These are phyloP conservation scores for Phanerodontia chrysosporium DNA, from an alignment of 768 basidiomycete species.

Conservation along the genomic window DNA sequence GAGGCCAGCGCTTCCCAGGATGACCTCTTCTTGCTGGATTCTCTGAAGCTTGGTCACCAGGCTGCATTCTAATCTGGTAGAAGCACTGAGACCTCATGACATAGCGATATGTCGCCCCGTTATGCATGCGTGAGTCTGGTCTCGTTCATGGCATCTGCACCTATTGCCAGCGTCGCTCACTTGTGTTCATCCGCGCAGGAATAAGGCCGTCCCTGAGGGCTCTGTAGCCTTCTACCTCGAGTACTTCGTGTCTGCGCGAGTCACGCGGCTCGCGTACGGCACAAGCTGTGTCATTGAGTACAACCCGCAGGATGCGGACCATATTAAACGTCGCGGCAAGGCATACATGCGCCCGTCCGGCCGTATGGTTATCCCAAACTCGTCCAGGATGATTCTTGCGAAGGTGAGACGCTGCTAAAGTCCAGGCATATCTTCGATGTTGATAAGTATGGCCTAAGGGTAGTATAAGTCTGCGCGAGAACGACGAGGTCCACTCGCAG, in stretches of 20 bases:
- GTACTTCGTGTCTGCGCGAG: not conserved
- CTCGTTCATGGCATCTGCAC: no score
- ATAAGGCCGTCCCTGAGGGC: slow-evolving; percentile 1
- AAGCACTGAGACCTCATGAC: no score
- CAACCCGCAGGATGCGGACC: not conserved
- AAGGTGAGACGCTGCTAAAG: not conserved
- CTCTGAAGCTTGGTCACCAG: no score
- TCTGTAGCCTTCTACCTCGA: not conserved
- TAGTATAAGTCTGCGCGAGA: not conserved
- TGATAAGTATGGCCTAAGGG: not conserved
- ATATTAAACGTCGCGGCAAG: slow-evolving; percentile 1
- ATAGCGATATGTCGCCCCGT: not conserved
- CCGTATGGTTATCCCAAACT: not conserved
- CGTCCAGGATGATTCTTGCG: not conserved
- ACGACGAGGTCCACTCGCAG: not conserved
- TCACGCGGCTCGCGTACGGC: not conserved
- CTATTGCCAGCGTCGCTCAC: no score
- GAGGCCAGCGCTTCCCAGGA: no score
- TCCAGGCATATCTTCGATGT: no score
- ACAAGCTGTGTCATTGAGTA: slow-evolving; percentile 2
- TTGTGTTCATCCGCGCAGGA: no score
- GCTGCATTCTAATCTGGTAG: no score
- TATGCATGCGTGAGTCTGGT: not conserved
- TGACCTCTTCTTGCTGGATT: no score
- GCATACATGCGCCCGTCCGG: not conserved